These are phyloP conservation scores for Lentinus brumalis DNA, from an alignment of 768 basidiomycete species.

Conservation along the genomic window DNA sequence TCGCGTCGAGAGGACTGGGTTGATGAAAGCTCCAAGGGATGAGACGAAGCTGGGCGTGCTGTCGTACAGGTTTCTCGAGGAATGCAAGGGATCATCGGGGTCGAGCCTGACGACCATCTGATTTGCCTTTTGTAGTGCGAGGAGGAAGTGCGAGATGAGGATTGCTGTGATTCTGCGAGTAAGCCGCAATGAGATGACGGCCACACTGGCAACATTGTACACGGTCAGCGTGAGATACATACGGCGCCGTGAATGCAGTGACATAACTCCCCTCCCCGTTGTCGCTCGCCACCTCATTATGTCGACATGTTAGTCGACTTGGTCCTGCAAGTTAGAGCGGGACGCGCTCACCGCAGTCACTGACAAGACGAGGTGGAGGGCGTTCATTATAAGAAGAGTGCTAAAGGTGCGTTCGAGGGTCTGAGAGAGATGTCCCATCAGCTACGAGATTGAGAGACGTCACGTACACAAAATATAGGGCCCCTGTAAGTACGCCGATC, in stretches of 20 bases:
- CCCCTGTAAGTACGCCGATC: not conserved
- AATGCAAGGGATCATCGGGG: not conserved
- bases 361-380: not conserved
- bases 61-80: not conserved
- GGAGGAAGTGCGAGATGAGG: not conserved
- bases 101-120: not conserved
- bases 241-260: not conserved
- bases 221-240: not conserved
- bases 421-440: too few species aligned
- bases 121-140: not conserved
- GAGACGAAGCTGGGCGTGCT: not conserved
- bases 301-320: not conserved
- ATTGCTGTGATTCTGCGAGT: not conserved
- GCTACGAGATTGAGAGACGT: not conserved
- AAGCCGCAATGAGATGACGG: not conserved
- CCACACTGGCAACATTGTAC: not conserved
- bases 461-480: not conserved
- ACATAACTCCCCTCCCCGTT: not conserved
- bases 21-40: not conserved
- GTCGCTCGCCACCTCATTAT: not conserved
- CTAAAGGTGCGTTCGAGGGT: not conserved
- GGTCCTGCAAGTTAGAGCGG: not conserved
- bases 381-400: not conserved
- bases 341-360: not conserved
- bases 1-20: too few species aligned